phyloP scores from a whole-genome alignment of 441 rosid genomes.

The Populus tomentosa region DNA sequence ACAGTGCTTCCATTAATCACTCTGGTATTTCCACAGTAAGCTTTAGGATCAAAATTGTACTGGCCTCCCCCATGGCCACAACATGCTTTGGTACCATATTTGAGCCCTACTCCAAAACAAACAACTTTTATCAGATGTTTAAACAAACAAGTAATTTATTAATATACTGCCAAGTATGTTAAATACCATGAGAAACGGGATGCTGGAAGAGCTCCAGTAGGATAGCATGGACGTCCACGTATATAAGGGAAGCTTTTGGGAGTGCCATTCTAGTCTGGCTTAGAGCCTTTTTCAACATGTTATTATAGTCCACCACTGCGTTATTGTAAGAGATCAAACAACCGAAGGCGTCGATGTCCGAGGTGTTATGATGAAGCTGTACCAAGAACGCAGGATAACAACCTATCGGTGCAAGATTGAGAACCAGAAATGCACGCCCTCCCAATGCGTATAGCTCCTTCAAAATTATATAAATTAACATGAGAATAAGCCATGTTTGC shows the following conservation, averaged over 20 bases:
- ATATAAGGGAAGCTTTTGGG: constrained; percentile 40
- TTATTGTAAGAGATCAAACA: constrained; percentile 56
- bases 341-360: constrained; percentile 59
- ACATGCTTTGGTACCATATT: constrained; percentile 60
- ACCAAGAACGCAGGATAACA: constrained; percentile 67
- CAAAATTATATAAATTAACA: not conserved
- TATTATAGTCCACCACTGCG: constrained; percentile 53
- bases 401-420: constrained; percentile 77
- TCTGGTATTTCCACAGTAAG: constrained; percentile 62
- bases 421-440: constrained; percentile 61
- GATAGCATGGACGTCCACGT: constrained; percentile 49
- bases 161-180: not conserved
- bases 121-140: not conserved
- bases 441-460: constrained; percentile 66
- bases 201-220: constrained; percentile 54
- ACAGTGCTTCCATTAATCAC: constrained; percentile 39
- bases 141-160: not conserved
- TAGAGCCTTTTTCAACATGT: constrained; percentile 38
- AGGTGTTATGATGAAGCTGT: constrained; percentile 31
- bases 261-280: constrained; percentile 34
- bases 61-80: constrained; percentile 70
- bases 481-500: not conserved
- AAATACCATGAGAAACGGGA: constrained; percentile 53
- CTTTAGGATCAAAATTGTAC: constrained; percentile 42
- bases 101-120: constrained; percentile 37